These are phyloP conservation scores for Clathrospora elynae DNA, from an alignment of 2,329 filamentous ascomycete genomes.

Conservation along the genomic window DNA sequence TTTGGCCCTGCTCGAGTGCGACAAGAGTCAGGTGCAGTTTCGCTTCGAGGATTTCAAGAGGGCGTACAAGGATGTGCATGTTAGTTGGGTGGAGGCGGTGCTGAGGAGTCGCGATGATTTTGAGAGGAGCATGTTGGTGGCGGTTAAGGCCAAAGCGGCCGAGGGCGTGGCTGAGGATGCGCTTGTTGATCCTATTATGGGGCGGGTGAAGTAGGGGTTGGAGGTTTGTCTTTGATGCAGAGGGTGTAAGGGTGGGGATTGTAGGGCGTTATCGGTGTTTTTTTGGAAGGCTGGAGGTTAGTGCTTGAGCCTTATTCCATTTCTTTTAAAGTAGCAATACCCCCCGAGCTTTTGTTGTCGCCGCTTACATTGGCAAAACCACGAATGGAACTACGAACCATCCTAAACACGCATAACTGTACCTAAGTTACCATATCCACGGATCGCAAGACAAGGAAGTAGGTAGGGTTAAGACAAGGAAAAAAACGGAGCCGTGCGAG, in stretches of 20 bases:
- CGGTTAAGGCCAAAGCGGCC: constrained; percentile 85
- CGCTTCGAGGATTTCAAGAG: constrained; percentile 84
- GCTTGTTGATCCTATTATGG: constrained; percentile 87
- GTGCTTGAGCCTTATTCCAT: too few relatives aligned
- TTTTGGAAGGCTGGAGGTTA: too few relatives aligned
- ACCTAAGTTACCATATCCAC: too few relatives aligned
- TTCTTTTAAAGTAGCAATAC: too few relatives aligned
- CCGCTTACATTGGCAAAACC: too few relatives aligned
- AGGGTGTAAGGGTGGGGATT: background rate
- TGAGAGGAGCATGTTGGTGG: constrained; percentile 85
- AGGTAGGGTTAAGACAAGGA: too few relatives aligned
- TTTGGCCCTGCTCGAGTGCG: constrained; percentile 73
- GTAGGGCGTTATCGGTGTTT: too few relatives aligned
- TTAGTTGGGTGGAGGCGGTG: constrained; percentile 94
- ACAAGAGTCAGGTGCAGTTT: constrained; percentile 74
- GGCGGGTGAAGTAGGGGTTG: constrained; percentile 72
- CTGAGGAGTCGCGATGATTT: constrained; percentile 88
- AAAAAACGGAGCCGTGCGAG: too few relatives aligned
- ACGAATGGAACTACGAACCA: too few relatives aligned
- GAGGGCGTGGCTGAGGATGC: constrained; percentile 77
- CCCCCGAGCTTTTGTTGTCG: too few relatives aligned
- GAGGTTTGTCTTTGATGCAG: background rate
- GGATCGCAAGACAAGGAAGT: too few relatives aligned
- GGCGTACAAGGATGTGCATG: constrained; percentile 90
- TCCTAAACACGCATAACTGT: too few relatives aligned